These are phyloP conservation scores for Rhizoclosmatium globosum DNA, from an alignment of 192 early-diverging fungal species.

Conservation along the genomic window DNA sequence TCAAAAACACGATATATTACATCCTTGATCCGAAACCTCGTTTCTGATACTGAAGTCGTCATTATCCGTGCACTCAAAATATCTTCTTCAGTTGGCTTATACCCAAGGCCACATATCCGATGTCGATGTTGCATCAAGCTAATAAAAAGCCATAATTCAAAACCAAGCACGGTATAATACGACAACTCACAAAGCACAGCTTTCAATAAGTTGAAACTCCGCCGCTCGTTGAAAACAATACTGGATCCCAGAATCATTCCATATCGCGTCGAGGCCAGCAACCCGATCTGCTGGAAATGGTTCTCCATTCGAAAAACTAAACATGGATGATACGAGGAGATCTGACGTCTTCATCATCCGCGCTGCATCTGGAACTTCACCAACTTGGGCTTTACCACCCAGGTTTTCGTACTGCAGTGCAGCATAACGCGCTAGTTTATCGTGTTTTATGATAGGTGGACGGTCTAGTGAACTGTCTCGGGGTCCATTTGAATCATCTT, in stretches of 20 bases:
- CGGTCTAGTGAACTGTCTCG: not conserved
- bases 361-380: not conserved
- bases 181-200: constrained; percentile 48
- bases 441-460: not conserved
- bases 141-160: not conserved
- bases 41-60: constrained; percentile 74
- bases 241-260: constrained; percentile 50
- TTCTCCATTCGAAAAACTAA: not conserved
- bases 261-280: constrained; percentile 30
- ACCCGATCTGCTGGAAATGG: not conserved
- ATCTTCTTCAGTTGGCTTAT: constrained; percentile 69
- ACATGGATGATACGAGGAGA: not conserved
- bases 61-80: constrained; percentile 72
- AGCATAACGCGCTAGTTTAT: not conserved
- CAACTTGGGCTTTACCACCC: not conserved
- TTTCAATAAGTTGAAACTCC: constrained; percentile 55
- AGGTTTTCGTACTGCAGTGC: not conserved
- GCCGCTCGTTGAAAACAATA: constrained; percentile 39
- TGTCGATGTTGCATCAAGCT: constrained; percentile 37
- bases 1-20: constrained; percentile 61
- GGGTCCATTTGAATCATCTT: not conserved
- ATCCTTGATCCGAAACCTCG: constrained; percentile 60
- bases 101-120: constrained; percentile 53
- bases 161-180: not conserved
- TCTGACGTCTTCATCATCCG: not conserved